Evolutionary conservation across 208 protist species (phyloP), one percentile per base, ranked within the genome.

Genomic region (Leptomonas seymouri): DNA sequence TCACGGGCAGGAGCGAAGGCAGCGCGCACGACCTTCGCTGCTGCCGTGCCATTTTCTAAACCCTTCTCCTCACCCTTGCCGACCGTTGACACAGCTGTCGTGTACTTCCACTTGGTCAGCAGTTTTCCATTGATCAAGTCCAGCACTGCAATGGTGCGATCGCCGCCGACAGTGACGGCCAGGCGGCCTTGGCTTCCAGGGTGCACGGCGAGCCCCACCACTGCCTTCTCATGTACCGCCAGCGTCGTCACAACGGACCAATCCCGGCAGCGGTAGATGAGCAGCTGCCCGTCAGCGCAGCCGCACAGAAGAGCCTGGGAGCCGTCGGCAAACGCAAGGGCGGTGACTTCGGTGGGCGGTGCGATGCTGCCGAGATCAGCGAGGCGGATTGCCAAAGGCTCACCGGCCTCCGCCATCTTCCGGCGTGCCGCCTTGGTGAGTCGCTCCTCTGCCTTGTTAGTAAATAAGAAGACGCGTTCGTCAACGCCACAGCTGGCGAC

Each of bases 41-140:
- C 1, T 31, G 44, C 23, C 20, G 42, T 27, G 48, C 34, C 4
- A 31, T 30, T 28, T 23, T 55, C 61, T n/a, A 36, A 65, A 0
- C 55, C 51, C 3, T 20, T 59, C 39, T 70, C 34, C n/a, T 41
- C 20, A 3, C 9, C 18, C 15, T n/a, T 42, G 30, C 7, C 48
- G 44, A 9, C 27, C 8, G 49, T 14, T 58, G 61, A 51, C 16
- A 57, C 36, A 18, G 65, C 57, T 31, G 67, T 61, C 58, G 65
- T 85, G 75, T 85, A 93, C 72, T 84, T 85, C 88, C 88, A 93
- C 76, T 94, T 94, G 31, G 85, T 91, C 18, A 94, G 67, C 57
- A 94, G 75, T 45, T 61, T 65, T 0, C 74, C 82, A 44, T 73
- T 81, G 15, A 70, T 27, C 9, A 94, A 67, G 60, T 94, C 89